phyloP scores from a whole-genome alignment of 345 rosid species.

The Camelina hispida region DNA sequence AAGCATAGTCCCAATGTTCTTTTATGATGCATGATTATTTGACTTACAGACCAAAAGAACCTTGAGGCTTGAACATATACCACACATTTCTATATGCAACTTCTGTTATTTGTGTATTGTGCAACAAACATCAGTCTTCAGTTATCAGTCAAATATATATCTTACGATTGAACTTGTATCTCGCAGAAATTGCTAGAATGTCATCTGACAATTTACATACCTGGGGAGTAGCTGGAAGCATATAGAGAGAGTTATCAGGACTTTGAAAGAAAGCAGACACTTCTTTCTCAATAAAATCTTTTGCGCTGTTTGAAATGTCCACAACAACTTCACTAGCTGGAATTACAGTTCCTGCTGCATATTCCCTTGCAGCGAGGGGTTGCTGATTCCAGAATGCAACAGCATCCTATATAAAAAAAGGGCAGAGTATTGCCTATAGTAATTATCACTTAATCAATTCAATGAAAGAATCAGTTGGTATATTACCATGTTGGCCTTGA shows the following conservation, averaged over 20 bases:
- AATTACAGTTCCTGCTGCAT: conserved; percentile 80
- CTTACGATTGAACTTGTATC: background rate
- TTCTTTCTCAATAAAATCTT: conserved; percentile 80
- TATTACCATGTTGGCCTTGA: conserved; percentile 84
- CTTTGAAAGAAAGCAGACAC: conserved; percentile 82
- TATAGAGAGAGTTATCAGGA: conserved; percentile 85
- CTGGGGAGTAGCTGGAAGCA: conserved; percentile 97
- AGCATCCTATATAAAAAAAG: conserved; percentile 63
- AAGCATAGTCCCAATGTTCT: background rate
- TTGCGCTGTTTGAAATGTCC: conserved; percentile 74
- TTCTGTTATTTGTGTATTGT: background rate
- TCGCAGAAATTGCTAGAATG: conserved; percentile 4
- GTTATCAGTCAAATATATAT: background rate
- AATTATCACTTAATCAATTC: conserved; percentile 7
- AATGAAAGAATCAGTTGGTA: background rate
- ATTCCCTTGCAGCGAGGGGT: conserved; percentile 83
- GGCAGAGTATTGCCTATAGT: background rate
- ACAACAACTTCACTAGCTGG: conserved; percentile 78
- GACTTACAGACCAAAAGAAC: conserved; percentile 13
- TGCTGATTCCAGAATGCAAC: conserved; percentile 90
- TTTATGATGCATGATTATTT: background rate
- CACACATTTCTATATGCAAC: background rate
- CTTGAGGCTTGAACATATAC: background rate
- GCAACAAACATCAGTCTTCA: background rate
- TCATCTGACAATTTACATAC: conserved; percentile 49